phyloP scores from a whole-genome alignment of 805 yeast genomes.

The Nakazawaea wickerhamii region DNA sequence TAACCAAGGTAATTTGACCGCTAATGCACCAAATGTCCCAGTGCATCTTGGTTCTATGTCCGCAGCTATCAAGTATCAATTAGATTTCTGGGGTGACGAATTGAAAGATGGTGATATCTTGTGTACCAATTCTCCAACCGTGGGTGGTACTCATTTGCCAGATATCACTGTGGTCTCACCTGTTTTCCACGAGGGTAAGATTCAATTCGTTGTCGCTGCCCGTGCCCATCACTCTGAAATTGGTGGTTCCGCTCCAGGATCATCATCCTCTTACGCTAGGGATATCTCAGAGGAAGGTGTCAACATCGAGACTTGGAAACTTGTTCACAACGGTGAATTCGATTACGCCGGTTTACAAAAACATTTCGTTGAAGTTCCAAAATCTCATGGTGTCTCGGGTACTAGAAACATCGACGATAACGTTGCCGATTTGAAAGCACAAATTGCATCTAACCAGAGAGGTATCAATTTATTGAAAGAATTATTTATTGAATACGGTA shows the following conservation, averaged over 20 bases:
- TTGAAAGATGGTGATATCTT: conserved; percentile 23
- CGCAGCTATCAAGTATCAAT: conserved; percentile 21
- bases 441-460: conserved; percentile 47
- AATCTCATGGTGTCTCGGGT: conserved; percentile 44
- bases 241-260: conserved; percentile 39
- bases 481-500: conserved; percentile 38
- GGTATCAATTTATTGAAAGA: conserved; percentile 40
- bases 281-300: conserved; percentile 39
- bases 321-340: conserved; percentile 31
- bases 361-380: conserved; percentile 37
- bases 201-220: conserved; percentile 39
- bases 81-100: conserved; percentile 20
- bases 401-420: conserved; percentile 45
- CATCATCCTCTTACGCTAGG: conserved; percentile 41
- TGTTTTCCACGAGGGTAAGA: conserved; percentile 28
- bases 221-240: conserved; percentile 44
- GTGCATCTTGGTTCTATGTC: conserved; percentile 28
- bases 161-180: conserved; percentile 42
- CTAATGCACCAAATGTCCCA: conserved; percentile 28
- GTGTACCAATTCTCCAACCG: conserved; percentile 23
- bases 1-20: conserved; percentile 23
- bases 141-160: conserved; percentile 26
- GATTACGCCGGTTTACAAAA: conserved; percentile 36
- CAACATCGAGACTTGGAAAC: conserved; percentile 34
- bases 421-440: conserved; percentile 43